Evolutionary conservation across 2,329 filamentous ascomycete genomes (phyloP).

Genomic region (Claviceps sp.): DNA sequence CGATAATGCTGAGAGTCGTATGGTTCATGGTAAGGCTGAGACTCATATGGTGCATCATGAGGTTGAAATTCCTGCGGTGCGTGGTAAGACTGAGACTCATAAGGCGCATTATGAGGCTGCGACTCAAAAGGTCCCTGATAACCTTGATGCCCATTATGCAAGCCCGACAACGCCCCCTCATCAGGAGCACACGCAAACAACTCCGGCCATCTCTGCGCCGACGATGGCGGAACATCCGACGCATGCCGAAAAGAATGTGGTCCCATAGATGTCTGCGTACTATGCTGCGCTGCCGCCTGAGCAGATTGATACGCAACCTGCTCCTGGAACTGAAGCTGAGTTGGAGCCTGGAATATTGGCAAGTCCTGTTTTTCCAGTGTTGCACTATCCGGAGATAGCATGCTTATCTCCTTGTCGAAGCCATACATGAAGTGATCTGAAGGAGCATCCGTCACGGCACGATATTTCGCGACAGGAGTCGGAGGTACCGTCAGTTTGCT

Average conservation of each 20-base stretch:
- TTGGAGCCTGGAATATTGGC: background rate
- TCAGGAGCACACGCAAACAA: constrained; percentile 23
- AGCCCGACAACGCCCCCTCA: constrained; percentile 2
- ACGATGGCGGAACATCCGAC: constrained; percentile 34
- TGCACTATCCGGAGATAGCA: constrained; percentile 9
- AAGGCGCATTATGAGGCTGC: too few relatives aligned
- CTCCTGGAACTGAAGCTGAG: background rate
- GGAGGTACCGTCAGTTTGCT: constrained; percentile 40
- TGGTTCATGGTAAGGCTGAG: too few relatives aligned
- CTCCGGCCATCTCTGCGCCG: constrained; percentile 35
- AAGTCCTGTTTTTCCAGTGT: constrained; percentile 10
- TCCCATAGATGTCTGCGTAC: background rate
- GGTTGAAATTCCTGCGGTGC: too few relatives aligned
- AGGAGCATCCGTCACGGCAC: constrained; percentile 17
- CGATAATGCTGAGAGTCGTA: too few relatives aligned
- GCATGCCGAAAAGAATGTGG: constrained; percentile 1
- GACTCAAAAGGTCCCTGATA: too few relatives aligned
- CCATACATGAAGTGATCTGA: constrained; percentile 22
- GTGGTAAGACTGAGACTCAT: too few relatives aligned
- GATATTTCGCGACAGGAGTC: constrained; percentile 19
- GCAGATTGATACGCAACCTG: background rate
- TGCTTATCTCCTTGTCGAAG: constrained; percentile 40
- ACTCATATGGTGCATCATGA: too few relatives aligned
- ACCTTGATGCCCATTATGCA: background rate
- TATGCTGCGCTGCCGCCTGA: background rate